A percentile compares a stretch with the other conserved stretches of the same genome.
phyloP scores from a whole-genome alignment of 202 grass and related monocot genomes.

The Carex arenaria region DNA sequence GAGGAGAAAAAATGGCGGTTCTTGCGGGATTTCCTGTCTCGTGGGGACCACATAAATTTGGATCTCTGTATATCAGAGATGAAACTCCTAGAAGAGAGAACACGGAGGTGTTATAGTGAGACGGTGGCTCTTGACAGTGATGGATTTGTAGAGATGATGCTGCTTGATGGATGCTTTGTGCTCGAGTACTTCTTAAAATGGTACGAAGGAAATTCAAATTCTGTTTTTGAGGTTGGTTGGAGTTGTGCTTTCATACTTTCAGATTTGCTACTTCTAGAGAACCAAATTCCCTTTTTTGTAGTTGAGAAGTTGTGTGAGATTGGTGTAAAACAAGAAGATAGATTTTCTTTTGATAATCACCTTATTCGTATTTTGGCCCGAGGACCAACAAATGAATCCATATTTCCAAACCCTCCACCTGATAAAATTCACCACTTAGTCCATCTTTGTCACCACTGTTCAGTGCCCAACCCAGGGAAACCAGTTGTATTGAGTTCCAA shows the following conservation, averaged over 20 bases:
- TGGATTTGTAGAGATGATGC: conserved; percentile 19
- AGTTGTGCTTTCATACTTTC: neutral
- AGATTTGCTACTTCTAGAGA: conserved; percentile 27
- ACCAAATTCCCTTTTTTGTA: conserved; percentile 35
- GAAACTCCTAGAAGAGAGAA: neutral
- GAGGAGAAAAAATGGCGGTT: conserved; percentile 13
- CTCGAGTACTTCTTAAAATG: conserved; percentile 36
- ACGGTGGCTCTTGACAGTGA: neutral
- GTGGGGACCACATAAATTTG: neutral
- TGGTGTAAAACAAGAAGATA: neutral
- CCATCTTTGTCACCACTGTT: conserved; percentile 19
- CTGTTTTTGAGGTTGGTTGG: conserved; percentile 24
- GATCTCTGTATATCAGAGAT: conserved; percentile 15
- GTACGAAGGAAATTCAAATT: conserved; percentile 25
- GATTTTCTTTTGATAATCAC: neutral
- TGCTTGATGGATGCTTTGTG: conserved; percentile 27
- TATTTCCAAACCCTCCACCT: neutral
- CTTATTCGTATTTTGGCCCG: neutral
- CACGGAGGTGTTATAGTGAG: conserved; percentile 16
- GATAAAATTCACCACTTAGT: conserved; percentile 26
- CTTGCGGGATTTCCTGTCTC: conserved; percentile 5
- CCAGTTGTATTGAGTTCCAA: neutral
- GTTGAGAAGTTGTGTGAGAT: conserved; percentile 7
- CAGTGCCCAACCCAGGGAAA: neutral
- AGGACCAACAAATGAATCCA: neutral